phyloP scores from a whole-genome alignment of 2,329 filamentous ascomycete genomes.

The Hymenoscyphus fructigenus region DNA sequence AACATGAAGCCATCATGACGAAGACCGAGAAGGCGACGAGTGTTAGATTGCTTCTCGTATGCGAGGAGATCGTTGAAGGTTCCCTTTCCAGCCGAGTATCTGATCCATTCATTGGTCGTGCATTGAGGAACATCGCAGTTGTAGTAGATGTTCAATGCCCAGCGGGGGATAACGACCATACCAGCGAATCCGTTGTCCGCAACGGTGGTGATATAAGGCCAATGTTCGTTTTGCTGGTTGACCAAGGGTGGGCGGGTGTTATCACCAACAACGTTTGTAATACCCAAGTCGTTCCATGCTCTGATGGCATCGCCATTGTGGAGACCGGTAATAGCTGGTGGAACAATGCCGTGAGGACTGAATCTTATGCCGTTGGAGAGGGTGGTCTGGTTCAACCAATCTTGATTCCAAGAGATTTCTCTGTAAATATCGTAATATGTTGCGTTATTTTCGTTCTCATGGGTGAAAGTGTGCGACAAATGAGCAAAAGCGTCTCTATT shows the following conservation, averaged over 20 bases:
- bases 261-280: constrained; percentile 58
- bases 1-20: constrained; percentile 39
- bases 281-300: constrained; percentile 59
- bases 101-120: constrained; percentile 54
- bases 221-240: constrained; percentile 47
- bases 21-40: constrained; percentile 54
- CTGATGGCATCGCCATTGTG: constrained; percentile 60
- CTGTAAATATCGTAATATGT: constrained; percentile 55
- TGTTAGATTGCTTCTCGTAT: constrained; percentile 50
- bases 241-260: constrained; percentile 55
- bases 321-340: constrained; percentile 60
- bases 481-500: constrained; percentile 50
- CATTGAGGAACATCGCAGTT: constrained; percentile 55
- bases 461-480: constrained; percentile 61
- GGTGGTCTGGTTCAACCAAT: constrained; percentile 53
- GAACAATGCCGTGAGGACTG: constrained; percentile 55
- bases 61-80: constrained; percentile 51
- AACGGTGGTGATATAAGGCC: constrained; percentile 54
- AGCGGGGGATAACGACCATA: constrained; percentile 57
- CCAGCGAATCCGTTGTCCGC: constrained; percentile 54
- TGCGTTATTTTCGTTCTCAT: constrained; percentile 56
- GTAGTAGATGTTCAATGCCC: constrained; percentile 63
- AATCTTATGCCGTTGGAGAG: constrained; percentile 46
- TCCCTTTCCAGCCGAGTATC: constrained; percentile 51
- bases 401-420: constrained; percentile 60